A percentile compares a stretch with the other conserved stretches of the same genome.
Conservation (phyloP, 176 grass and related monocot genomes). For the Cymbopogon citratus region DNA sequence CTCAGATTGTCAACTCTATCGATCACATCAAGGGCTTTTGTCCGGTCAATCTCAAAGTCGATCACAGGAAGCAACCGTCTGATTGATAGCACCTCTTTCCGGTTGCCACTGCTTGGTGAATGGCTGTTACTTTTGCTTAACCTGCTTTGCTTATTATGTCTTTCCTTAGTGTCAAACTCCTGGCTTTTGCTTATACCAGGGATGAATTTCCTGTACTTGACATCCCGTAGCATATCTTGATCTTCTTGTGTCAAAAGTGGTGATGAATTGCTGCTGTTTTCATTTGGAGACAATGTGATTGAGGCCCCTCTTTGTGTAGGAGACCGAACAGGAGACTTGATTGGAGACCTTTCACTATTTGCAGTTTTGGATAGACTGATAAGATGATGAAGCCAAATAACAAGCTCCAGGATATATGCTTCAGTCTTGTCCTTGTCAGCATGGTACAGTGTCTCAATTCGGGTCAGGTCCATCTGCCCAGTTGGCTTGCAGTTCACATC, state of each 20-base stretch:
- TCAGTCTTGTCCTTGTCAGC: conserved; percentile 96
- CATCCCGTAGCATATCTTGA: conserved; percentile 86
- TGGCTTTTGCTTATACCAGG: conserved; percentile 96
- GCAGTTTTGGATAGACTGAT: conserved; percentile 66
- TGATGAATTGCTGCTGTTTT: conserved; percentile 49
- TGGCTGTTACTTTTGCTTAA: conserved; percentile 95
- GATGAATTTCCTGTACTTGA: conserved; percentile 78
- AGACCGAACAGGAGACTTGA: conserved; percentile 81
- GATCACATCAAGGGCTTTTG: conserved; percentile 83
- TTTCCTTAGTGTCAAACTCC: conserved; percentile 67
- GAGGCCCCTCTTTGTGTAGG: conserved; percentile 52
- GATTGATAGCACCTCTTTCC: conserved; percentile 55
- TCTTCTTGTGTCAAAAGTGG: conserved; percentile 74
- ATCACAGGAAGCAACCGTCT: conserved; percentile 80
- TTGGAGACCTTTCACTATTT: conserved; percentile 72
- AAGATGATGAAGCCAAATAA: conserved; percentile 86
- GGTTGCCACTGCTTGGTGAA: conserved; percentile 70
- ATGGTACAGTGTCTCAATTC: conserved; percentile 89
- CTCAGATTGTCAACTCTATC: conserved; percentile 86
- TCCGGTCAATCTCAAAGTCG: conserved; percentile 70
- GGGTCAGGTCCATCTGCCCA: conserved; percentile 67
- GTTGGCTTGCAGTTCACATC: conserved; percentile 69
- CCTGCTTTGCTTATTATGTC: conserved; percentile 54
- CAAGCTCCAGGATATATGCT: conserved; percentile 66
- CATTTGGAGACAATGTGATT: conserved; percentile 36